Base-by-base conservation (phyloP, 2,329 filamentous ascomycete genomes). In the Aaosphaeria arxii region DNA sequence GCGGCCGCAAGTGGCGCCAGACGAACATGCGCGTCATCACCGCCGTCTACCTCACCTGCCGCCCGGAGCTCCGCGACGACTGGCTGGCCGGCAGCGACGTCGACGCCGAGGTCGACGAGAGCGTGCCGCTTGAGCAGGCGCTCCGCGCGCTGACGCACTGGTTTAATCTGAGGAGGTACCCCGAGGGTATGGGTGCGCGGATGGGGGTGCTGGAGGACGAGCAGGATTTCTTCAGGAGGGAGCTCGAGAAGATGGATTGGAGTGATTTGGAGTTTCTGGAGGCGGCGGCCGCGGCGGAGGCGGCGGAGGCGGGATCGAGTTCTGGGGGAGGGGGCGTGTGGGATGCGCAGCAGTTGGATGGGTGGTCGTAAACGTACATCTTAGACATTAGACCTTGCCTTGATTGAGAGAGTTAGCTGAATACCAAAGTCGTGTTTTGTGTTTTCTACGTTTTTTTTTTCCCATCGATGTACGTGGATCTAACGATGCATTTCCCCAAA, bases 21-120 rank as follows among this genome's bases (percentile, higher is more conserved):
- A 86, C 85, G 59, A 97, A 99, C 71, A 99, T 99, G 94, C 88
- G 92, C 47, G 91, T 97, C 63, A 99, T 99, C 65, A 99, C 94
- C 0, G 91, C 91, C 4, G 89, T 99, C 1, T 99, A 96, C 70
- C 78, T 99, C 43, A 89, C 96, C 72, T 96, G 92, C 64, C 82
- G 91, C 6, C 92, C 92, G 0, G 92, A 97, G 69, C 78, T 99
- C 41, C 82, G 92, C 30, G 94, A 99, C 64, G 94, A 96, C 72
- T 97, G 94, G 92, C 79, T 97, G 1, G 85, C 89, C 0, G 92
- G 92, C 5, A 88, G 87, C 51, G 91, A 96, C 65, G 85, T 97
- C 1, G 94, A 99, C 61, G 89, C 87, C 1, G 92, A 96, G 58
- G 91, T 97, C 1, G 94, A 97, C 63, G 89, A 95, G 66, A 89